phyloP scores from a whole-genome alignment of 2,329 filamentous ascomycete genomes.

The Leptoxyphium fumago region DNA sequence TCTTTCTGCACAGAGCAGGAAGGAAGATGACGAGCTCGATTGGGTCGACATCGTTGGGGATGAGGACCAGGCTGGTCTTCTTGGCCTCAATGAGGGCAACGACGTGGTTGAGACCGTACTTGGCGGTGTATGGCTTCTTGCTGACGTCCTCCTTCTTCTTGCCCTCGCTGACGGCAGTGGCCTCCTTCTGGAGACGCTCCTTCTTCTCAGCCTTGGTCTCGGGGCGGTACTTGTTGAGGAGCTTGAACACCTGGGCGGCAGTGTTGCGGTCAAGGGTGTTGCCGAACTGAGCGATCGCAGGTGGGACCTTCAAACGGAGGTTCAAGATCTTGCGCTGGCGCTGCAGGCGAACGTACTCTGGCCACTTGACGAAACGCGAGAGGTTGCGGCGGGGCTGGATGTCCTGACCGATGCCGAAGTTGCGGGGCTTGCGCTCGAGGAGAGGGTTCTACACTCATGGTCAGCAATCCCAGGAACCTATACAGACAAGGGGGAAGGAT shows the following conservation, averaged over 20 bases:
- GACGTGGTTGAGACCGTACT: conserved; percentile 99
- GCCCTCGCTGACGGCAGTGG: conserved; percentile 91
- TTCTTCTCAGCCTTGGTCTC: conserved; percentile 99
- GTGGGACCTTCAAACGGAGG: conserved; percentile 96
- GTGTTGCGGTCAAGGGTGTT: conserved; percentile 94
- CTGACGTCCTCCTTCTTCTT: conserved; percentile 99
- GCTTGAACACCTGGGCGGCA: conserved; percentile 93
- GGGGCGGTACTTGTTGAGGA: conserved; percentile 99
- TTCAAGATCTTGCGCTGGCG: conserved; percentile 91
- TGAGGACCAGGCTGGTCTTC: conserved; percentile 96
- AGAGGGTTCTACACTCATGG: conserved; percentile 68
- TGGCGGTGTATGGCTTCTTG: conserved; percentile 99
- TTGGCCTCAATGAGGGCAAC: conserved; percentile 97
- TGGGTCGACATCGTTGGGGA: conserved; percentile 98
- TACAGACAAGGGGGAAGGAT: neutral
- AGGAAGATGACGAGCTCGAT: conserved; percentile 99
- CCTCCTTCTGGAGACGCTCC: conserved; percentile 96
- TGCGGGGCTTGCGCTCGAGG: conserved; percentile 92
- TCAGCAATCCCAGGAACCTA: neutral
- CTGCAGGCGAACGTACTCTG: conserved; percentile 96
- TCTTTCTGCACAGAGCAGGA: conserved; percentile 98
- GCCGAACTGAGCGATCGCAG: conserved; percentile 94
- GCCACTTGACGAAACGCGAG: conserved; percentile 98
- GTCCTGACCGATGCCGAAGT: conserved; percentile 98
- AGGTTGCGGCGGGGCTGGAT: conserved; percentile 94